Evolutionary conservation across 345 rosid species (phyloP).

Genomic region (Chamaenerion angustifolium): DNA sequence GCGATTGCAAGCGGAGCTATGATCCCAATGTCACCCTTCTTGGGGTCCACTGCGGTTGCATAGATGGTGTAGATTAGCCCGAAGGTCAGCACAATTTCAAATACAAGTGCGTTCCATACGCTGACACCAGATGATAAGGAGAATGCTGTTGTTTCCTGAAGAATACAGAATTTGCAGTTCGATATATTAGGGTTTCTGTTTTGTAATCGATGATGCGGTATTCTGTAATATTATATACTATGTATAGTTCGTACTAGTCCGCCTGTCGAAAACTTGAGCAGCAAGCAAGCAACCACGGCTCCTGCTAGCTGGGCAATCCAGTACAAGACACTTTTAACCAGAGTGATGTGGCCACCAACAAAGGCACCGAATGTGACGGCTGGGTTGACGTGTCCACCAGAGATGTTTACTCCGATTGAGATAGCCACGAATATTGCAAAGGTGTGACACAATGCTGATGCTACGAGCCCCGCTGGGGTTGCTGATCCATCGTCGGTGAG

Average conservation of each 20-base stretch:
- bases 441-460: constrained; percentile 47
- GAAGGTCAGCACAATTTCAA: constrained; percentile 90
- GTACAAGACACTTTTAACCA: no score
- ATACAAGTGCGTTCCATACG: constrained; percentile 61
- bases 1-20: constrained; percentile 86
- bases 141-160: constrained; percentile 51
- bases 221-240: no score
- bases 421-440: constrained; percentile 49
- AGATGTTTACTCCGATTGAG: constrained; percentile 53
- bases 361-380: no score
- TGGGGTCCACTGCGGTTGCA: constrained; percentile 85
- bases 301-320: constrained; percentile 10
- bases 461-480: constrained; percentile 51
- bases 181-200: no score
- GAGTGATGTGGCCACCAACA: no score
- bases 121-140: constrained; percentile 52
- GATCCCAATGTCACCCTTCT: constrained; percentile 66
- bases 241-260: constrained; percentile 36
- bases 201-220: no score
- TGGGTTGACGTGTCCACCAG: constrained; percentile 64
- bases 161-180: not conserved
- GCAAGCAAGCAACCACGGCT: constrained; percentile 53
- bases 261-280: constrained; percentile 49
- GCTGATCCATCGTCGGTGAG: constrained; percentile 33
- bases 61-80: constrained; percentile 84